A percentile compares a stretch with the other conserved stretches of the same genome.
These are phyloP conservation scores for Taiozyma sp. DNA, from an alignment of 1,139 yeast species.

Conservation along the genomic window DNA sequence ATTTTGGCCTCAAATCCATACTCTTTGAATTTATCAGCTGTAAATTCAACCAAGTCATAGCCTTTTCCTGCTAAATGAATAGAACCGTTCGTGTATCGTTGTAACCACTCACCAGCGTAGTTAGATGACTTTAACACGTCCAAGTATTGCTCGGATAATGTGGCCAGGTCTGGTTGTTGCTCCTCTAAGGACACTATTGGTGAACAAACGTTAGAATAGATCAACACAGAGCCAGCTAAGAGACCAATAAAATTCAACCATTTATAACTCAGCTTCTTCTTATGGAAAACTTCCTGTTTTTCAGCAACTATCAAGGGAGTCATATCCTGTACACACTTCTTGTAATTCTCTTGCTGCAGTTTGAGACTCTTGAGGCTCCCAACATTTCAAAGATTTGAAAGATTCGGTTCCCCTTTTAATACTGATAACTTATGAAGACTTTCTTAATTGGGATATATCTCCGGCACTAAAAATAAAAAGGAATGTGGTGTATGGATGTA, in stretches of 20 bases:
- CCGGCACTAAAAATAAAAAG: background rate
- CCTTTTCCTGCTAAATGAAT: conserved; percentile 75
- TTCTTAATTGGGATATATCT: background rate
- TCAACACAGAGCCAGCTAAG: background rate
- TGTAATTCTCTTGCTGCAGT: too few species aligned
- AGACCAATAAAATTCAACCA: background rate
- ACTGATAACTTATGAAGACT: background rate
- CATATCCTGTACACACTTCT: too few species aligned
- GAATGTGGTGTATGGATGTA: background rate
- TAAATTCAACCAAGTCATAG: conserved; percentile 58
- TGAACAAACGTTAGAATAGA: background rate
- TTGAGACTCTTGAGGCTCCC: too few species aligned
- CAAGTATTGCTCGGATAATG: conserved; percentile 25
- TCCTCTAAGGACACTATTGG: background rate
- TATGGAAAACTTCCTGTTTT: background rate
- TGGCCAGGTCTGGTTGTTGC: background rate
- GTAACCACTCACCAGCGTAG: conserved; percentile 47
- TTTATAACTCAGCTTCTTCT: too few species aligned
- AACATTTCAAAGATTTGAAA: background rate
- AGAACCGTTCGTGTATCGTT: conserved; percentile 44
- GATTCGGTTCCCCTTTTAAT: background rate
- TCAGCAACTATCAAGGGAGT: background rate
- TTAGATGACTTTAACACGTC: conserved; percentile 38
- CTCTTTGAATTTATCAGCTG: conserved; percentile 53
- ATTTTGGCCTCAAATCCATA: conserved; percentile 50